Conservation (phyloP, 345 rosid species). For the Bruguiera parviflora region DNA sequence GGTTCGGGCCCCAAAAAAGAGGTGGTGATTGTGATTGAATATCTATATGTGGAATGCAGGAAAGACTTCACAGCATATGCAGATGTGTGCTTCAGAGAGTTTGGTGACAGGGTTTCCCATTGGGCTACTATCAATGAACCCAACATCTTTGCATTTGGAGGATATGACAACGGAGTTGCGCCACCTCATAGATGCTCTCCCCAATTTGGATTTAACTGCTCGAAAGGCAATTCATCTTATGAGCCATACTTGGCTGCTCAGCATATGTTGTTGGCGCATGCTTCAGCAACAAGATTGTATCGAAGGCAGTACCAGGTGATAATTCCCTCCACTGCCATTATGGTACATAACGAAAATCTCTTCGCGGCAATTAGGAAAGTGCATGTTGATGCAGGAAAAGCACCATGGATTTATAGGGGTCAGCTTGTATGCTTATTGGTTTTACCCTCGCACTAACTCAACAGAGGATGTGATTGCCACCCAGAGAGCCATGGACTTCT, state of each 20-base stretch:
- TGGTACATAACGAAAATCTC: too few species aligned
- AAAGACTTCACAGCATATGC: constrained; percentile 70
- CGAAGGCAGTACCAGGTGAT: constrained; percentile 39
- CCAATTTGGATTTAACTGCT: constrained; percentile 28
- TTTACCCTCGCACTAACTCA: constrained; percentile 1
- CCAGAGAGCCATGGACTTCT: constrained; percentile 39
- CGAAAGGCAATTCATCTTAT: constrained; percentile 52
- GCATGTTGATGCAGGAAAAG: too few species aligned
- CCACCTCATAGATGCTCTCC: constrained; percentile 49
- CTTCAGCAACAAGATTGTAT: constrained; percentile 55
- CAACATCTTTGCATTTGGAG: constrained; percentile 32
- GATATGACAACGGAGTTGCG: constrained; percentile 27
- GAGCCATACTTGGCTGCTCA: constrained; percentile 69
- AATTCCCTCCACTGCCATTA: too few species aligned
- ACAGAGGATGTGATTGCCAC: constrained; percentile 34
- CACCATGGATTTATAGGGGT: too few species aligned
- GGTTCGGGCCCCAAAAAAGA: neutral
- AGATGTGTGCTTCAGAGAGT: constrained; percentile 69
- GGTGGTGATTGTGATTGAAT: neutral
- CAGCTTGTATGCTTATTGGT: too few species aligned
- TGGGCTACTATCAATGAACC: constrained; percentile 83
- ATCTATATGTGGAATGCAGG: constrained; percentile 37
- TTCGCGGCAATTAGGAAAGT: too few species aligned
- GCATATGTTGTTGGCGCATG: constrained; percentile 68
- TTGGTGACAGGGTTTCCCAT: constrained; percentile 58